phyloP scores from a whole-genome alignment of 1,284 basidiomycete genomes.

The Trametes versicolor region DNA sequence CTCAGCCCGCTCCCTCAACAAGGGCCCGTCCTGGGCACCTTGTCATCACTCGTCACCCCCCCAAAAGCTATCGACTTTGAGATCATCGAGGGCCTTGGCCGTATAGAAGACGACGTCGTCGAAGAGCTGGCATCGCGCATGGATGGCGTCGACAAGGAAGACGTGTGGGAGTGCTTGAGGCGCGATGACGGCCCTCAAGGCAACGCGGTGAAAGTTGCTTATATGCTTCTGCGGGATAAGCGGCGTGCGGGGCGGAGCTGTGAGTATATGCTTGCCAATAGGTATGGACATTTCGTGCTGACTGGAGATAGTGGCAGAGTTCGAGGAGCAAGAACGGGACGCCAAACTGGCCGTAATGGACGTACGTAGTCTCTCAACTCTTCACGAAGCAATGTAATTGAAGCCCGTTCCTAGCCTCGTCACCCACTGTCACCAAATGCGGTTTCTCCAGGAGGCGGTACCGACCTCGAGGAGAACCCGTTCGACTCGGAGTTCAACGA shows the following conservation, averaged over 20 bases:
- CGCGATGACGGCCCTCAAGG: slow-evolving; percentile 86
- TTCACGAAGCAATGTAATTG: slow-evolving; percentile 1
- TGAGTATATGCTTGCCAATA: slow-evolving; percentile 46
- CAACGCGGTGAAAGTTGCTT: slow-evolving; percentile 97
- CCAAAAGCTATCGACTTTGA: slow-evolving; percentile 76
- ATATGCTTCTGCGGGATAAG: slow-evolving; percentile 93
- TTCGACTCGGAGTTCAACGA: slow-evolving; percentile 77
- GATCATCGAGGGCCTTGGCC: slow-evolving; percentile 84
- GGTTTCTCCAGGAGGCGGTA: slow-evolving; percentile 63
- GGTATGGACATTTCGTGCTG: slow-evolving; percentile 20
- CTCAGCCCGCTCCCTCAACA: slow-evolving; percentile 87
- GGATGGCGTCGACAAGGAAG: slow-evolving; percentile 80
- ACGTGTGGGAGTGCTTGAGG: slow-evolving; percentile 87
- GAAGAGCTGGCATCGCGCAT: slow-evolving; percentile 84
- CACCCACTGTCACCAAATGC: slow-evolving; percentile 59
- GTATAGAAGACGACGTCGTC: slow-evolving; percentile 91
- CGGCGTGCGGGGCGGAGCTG: slow-evolving; percentile 85
- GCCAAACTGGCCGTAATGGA: slow-evolving; percentile 83
- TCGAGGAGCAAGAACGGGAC: slow-evolving; percentile 84
- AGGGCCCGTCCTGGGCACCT: slow-evolving; percentile 76
- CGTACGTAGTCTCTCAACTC: slow-evolving; percentile 51
- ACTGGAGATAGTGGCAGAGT: slow-evolving; percentile 68
- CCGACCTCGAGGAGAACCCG: slow-evolving; percentile 73
- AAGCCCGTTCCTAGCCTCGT: slow-evolving; percentile 59
- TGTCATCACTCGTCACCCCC: slow-evolving; percentile 74